phyloP scores from a whole-genome alignment of 495 filamentous ascomycete genomes.

The Trichoderma gamsii region DNA sequence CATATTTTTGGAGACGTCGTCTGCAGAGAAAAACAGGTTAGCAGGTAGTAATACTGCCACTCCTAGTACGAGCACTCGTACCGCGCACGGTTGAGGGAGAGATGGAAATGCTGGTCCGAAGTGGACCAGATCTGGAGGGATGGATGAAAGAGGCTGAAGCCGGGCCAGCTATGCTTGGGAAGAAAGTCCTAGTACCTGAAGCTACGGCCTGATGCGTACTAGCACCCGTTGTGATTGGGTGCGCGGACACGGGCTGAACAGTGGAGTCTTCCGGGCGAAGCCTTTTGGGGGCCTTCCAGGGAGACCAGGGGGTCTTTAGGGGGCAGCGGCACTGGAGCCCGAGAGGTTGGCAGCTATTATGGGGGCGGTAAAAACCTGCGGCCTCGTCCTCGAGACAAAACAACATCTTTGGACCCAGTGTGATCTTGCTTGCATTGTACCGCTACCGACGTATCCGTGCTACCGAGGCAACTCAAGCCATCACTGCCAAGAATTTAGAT shows the following conservation, averaged over 20 bases:
- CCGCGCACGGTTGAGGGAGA: background rate
- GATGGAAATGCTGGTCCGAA: background rate
- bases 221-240: background rate
- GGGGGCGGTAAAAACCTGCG: background rate
- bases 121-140: background rate
- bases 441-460: background rate
- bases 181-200: background rate
- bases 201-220: background rate
- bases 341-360: background rate
- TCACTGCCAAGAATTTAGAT: too few relatives aligned
- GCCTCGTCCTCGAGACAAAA: background rate
- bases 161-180: background rate
- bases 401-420: background rate
- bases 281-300: background rate
- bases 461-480: background rate
- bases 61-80: background rate
- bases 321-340: background rate
- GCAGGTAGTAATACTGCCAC: too few relatives aligned
- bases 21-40: too few relatives aligned
- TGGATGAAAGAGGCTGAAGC: slow-evolving; percentile 1
- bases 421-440: background rate
- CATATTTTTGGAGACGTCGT: background rate
- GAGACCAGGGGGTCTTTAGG: background rate
- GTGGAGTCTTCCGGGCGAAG: background rate
- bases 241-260: slow-evolving; percentile 8